Evolutionary conservation across 331 rosid species (phyloP).

Genomic region (Cucumis variabilis): DNA sequence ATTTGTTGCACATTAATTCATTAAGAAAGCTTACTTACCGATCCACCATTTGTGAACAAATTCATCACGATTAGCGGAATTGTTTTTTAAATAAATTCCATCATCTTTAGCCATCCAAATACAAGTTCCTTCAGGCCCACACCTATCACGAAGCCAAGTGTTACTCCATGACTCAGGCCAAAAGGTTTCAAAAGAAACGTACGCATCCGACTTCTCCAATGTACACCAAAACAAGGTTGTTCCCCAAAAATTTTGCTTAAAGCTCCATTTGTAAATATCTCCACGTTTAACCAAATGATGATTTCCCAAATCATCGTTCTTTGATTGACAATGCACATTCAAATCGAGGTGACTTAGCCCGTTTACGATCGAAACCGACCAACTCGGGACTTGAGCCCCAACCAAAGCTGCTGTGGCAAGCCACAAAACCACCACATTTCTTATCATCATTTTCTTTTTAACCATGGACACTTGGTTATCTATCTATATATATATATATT

Average conservation of each 20-base stretch:
- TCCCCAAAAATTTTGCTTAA: neutral
- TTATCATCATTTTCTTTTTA: neutral
- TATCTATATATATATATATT: too few species aligned
- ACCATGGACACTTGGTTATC: too few species aligned
- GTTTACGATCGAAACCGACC: too few species aligned
- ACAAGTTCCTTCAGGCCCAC: neutral
- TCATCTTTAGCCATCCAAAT: neutral
- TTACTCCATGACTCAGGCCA: neutral
- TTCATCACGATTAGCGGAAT: neutral
- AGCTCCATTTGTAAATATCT: neutral
- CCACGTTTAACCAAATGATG: slow-evolving; percentile 2
- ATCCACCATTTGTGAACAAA: neutral
- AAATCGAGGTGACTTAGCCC: neutral
- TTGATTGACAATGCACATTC: neutral
- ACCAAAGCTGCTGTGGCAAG: neutral
- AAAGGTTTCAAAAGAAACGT: neutral
- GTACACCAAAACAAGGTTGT: neutral
- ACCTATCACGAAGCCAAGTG: neutral
- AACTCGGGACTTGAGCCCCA: neutral
- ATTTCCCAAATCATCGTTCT: slow-evolving; percentile 18
- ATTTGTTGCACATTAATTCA: too few species aligned
- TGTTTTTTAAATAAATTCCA: slow-evolving; percentile 13
- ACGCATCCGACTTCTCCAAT: neutral
- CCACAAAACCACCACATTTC: neutral
- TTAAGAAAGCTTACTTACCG: too few species aligned